Base-by-base conservation (phyloP, 208 protist species). In the Kentomonas sorsogonicus region DNA sequence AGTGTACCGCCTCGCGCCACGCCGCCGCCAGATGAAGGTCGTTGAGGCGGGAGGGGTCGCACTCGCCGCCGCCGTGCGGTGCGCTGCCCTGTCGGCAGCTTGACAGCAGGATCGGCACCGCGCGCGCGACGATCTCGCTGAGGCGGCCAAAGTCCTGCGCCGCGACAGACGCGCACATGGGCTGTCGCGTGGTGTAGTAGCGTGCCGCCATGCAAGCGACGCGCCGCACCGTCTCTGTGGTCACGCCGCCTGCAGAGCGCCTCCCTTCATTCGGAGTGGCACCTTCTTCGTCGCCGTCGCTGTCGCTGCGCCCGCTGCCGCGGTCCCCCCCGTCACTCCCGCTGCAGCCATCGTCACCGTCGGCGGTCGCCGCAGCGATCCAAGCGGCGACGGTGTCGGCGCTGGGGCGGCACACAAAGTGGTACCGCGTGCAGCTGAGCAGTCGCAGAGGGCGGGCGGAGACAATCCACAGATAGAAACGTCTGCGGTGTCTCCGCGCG, bases 401-500 rank as follows among this genome's bases (percentile, higher is more conserved):
- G 10, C 68, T 63, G 6, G 79, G 82, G 1, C 56, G 70, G 9
- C 66, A 54, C 30, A 93, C 27, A 54, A 93, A 85, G 51, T 93
- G 86, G 44, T 69, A 85, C 23, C 86, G 86, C 55, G 83, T 87
- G 66, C 77, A 88, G 63, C 79, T 77, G 10, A 66, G 66, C n/a
- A 93, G 11, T 29, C 72, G 76, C 34, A 82, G 61, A 18, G 86
- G 86, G 46, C 79, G 60, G 69, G 89, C 77, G 15, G 79, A 77
- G 23, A 93, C 50, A 18, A 88, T n/a, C 83, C 86, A 93, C 30
- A 93, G 25, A 44, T 71, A 77, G 29, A 90, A 66, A n/a, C n/a
- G n/a, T n/a, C n/a, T n/a, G 9, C 20, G 34, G 31, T 70, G 41
- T 27, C 39, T 57, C 50, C 60, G 44, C 25, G 64, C 36, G 10